Conservation (phyloP, 805 yeast genomes). For the Zygotorulaspora sp. region DNA sequence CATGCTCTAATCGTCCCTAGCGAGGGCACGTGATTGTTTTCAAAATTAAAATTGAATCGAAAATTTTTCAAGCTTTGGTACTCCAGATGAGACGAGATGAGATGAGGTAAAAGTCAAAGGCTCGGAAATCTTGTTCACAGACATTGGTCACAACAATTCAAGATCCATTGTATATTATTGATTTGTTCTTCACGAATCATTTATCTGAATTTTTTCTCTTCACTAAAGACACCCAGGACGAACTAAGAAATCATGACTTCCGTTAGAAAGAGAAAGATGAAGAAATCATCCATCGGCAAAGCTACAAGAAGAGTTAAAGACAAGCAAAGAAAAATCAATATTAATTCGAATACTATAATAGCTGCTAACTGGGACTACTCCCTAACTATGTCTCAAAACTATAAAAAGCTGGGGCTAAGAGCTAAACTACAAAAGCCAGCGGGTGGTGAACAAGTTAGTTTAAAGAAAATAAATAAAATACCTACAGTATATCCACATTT, state of each 20-base stretch:
- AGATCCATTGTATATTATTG: too few species aligned
- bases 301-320: conserved; percentile 68
- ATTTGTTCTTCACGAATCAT: too few species aligned
- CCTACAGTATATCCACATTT: conserved; percentile 30
- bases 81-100: neutral
- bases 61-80: neutral
- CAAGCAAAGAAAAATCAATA: conserved; percentile 59
- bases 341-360: conserved; percentile 72
- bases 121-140: neutral
- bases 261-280: conserved; percentile 84
- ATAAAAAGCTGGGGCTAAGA: conserved; percentile 72
- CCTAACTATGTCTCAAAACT: conserved; percentile 79
- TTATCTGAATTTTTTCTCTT: too few species aligned
- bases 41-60: too few species aligned
- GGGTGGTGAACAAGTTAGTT: conserved; percentile 73
- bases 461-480: conserved; percentile 38
- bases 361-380: conserved; percentile 87
- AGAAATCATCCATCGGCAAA: conserved; percentile 64
- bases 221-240: too few species aligned
- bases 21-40: too few species aligned
- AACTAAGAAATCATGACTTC: conserved; percentile 48
- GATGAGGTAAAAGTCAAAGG: neutral
- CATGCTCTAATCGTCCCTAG: too few species aligned
- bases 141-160: too few species aligned
- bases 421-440: conserved; percentile 61